These are phyloP conservation scores for Clausena lansium DNA, from an alignment of 345 rosid genomes.

Conservation along the genomic window DNA sequence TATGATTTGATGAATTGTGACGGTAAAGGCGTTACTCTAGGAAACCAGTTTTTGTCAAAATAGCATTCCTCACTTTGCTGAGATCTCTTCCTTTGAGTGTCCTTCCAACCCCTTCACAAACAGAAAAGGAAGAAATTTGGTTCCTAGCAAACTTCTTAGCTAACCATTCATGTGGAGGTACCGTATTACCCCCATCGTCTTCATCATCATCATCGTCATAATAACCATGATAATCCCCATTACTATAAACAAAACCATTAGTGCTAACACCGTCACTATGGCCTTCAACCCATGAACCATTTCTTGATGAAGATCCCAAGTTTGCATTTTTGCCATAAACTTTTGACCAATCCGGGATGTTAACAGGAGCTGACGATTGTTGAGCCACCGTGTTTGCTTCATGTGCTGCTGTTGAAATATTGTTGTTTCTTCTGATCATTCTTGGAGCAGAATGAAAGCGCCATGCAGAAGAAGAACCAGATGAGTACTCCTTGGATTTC, in stretches of 20 bases:
- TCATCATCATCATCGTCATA: slow-evolving; percentile 23
- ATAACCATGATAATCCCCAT: slow-evolving; percentile 16
- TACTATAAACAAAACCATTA: not conserved
- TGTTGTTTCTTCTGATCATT: slow-evolving; percentile 29
- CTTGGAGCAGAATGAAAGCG: slow-evolving; percentile 35
- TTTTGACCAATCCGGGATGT: slow-evolving; percentile 94
- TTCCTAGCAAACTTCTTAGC: slow-evolving; percentile 79
- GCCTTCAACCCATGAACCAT: slow-evolving; percentile 20
- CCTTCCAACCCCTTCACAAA: slow-evolving; percentile 90
- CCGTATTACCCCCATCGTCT: slow-evolving; percentile 41
- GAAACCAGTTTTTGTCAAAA: slow-evolving; percentile 87
- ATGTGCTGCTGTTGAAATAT: slow-evolving; percentile 23
- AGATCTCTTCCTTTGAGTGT: slow-evolving; percentile 98
- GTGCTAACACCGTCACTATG: not conserved
- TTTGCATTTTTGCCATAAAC: slow-evolving; percentile 52
- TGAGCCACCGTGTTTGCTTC: slow-evolving; percentile 29
- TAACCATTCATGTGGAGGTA: slow-evolving; percentile 98
- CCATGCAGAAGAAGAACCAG: slow-evolving; percentile 47
- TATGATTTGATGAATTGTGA: slow-evolving; percentile 12
- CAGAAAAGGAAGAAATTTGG: slow-evolving; percentile 83
- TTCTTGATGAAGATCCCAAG: slow-evolving; percentile 16
- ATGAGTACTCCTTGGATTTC: slow-evolving; percentile 33
- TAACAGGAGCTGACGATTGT: slow-evolving; percentile 77
- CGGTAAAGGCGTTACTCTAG: slow-evolving; percentile 47
- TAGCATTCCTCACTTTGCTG: slow-evolving; percentile 84